Base-by-base conservation (phyloP, 139 green algal species). In the Chlamydomonas sphaeroides region DNA sequence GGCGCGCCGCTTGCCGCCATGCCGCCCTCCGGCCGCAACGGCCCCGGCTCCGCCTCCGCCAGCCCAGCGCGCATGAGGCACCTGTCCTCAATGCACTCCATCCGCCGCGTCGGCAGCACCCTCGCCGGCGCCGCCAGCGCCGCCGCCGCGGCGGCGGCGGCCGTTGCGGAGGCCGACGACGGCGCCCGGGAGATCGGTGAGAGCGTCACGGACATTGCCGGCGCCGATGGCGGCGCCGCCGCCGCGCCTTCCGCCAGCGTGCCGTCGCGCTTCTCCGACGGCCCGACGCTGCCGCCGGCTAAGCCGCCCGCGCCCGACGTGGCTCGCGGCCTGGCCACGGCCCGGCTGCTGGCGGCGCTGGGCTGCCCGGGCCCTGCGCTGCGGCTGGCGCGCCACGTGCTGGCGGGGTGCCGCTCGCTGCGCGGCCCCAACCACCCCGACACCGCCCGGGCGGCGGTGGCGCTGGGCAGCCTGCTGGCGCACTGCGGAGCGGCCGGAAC, bases 401-500 rank as follows among this genome's bases (percentile, higher is more conserved):
- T 80, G 28, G 18, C 56, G 10, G 35, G 56, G 36, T 35, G 48
- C 4, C 36, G 72, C 25, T 30, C 18, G 10, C 15, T 39, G 2
- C 57, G 67, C 38, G 57, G 72, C 18, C 25, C 56, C 28, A 57
- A 32, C 17, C 72, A 80, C 57, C 72, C 72, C 28, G 72, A 80
- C 56, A 68, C 72, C 1, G 72, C 56, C 18, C 56, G 72, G 1
- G 59, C 38, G 17, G 36, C 72, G 3, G 11, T 42, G 11, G 72
- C 72, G 56, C 72, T 80, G 17, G 72, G 36, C 10, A 2, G 26
- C 1, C 56, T 80, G 5, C 25, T 57, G n/a, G n/a, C n/a, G 36
- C 35, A 62, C 56, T n/a, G n/a, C n/a, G n/a, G n/a, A n/a, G 56
- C 45, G 45, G 45, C 45, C 11, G 45, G 11, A 53, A 32, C 17